phyloP scores from a whole-genome alignment of 768 basidiomycete genomes.

The Leccinum fibrillosum region DNA sequence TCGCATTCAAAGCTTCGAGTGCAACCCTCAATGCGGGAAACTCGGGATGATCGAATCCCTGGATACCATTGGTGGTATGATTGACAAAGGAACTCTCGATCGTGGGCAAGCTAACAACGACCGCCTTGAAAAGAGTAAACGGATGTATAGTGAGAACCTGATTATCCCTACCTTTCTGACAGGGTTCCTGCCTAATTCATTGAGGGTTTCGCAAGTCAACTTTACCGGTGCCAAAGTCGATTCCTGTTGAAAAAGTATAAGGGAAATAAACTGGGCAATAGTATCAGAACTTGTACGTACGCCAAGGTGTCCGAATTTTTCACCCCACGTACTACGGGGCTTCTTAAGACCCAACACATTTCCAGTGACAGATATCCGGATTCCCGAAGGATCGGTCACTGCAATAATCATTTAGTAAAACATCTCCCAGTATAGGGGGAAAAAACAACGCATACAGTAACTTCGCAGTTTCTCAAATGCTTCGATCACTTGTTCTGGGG shows the following conservation, averaged over 20 bases:
- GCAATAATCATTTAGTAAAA: conserved; percentile 1
- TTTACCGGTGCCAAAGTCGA: conserved; percentile 64
- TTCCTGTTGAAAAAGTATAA: conserved; percentile 32
- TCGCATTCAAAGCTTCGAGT: conserved; percentile 83
- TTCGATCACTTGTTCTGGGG: conserved; percentile 66
- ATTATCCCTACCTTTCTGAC: conserved; percentile 53
- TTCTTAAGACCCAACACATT: conserved; percentile 66
- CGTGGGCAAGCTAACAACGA: conserved; percentile 85
- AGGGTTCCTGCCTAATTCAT: conserved; percentile 69
- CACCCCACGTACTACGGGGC: conserved; percentile 72
- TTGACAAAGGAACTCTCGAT: conserved; percentile 90
- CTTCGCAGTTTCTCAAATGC: conserved; percentile 74
- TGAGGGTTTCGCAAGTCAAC: conserved; percentile 65
- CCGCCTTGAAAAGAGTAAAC: conserved; percentile 47
- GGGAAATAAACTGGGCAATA: neutral
- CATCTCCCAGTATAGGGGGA: neutral
- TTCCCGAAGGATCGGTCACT: conserved; percentile 82
- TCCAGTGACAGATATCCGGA: conserved; percentile 90
- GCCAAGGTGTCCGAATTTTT: conserved; percentile 60
- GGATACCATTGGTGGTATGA: conserved; percentile 74
- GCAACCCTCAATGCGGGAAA: conserved; percentile 85
- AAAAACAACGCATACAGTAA: conserved; percentile 45
- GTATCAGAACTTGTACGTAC: conserved; percentile 42
- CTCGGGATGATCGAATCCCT: conserved; percentile 78
- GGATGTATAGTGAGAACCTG: neutral